Evolutionary conservation across 257 asterid species (phyloP), one percentile per base, ranked within the genome.

Genomic region (Phtheirospermum japonicum): DNA sequence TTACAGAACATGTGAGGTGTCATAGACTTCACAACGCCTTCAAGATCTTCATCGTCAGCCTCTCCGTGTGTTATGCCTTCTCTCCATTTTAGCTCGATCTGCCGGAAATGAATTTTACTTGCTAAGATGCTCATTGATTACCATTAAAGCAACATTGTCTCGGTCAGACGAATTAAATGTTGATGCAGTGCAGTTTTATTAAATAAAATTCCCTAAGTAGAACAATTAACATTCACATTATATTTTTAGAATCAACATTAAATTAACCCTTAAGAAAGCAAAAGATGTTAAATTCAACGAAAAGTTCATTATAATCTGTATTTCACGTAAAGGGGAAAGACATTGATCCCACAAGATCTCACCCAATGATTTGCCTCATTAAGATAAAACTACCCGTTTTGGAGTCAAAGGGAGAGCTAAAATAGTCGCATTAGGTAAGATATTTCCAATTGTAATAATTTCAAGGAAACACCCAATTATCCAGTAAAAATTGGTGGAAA

Each of bases 1-100:
- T 92, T 92, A 63, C 98, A 92, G 64, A 92, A 92, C 98, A 91
- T 91, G 67, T 88, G 98, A 2, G 96, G 92, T 26, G 98, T 81
- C 70, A 70, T 72, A 45, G 88, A 66, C 79, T 79, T 91, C 52
- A 74, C 84, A 9, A 65, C 46, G 6, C 81, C 75, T 67, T 82
- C 92, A 62, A 39, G 62, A 49, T 82, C 90, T 51, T 80, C 94
- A 16, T 84, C 95, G 40, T 82, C 96, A 2, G 56, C 54, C 50
- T 81, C 95, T 7, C 64, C 71, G 64, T 77, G 88, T 13, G 73
- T 62, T 36, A 73, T 75, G 59, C 94, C 94, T 58, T 84, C 88
- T 76, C 70, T 82, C 94, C 95, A 88, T 45, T 81, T 84, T 45
- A 71, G 77, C 76, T 71, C 84, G 61, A 78, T 75, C 87, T 81